A percentile compares a stretch with the other conserved stretches of the same genome.
Conservation (phyloP, 495 filamentous ascomycete species). For the Neurospora sp. region DNA sequence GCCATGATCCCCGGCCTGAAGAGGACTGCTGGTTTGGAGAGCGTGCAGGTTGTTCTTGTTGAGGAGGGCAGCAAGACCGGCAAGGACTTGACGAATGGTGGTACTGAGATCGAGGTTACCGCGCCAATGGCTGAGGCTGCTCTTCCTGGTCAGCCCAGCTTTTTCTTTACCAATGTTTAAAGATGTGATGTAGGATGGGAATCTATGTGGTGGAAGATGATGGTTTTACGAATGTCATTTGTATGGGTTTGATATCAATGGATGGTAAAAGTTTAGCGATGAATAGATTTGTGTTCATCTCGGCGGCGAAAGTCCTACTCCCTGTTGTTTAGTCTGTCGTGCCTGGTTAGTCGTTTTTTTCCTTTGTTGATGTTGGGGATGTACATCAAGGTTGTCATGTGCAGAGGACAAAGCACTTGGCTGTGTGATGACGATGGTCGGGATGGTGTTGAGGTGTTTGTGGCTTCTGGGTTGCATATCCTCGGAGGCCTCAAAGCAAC, state of each 20-base stretch:
- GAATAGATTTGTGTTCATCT: neutral
- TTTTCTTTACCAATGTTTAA: conserved; percentile 64
- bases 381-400: neutral
- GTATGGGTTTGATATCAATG: neutral
- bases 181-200: neutral
- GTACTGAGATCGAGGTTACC: conserved; percentile 45
- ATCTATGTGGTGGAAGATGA: neutral
- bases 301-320: neutral
- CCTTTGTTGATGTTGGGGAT: neutral
- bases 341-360: neutral
- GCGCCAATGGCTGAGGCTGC: conserved; percentile 53
- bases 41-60: conserved; percentile 53
- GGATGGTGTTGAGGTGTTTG: neutral
- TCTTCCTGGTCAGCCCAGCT: conserved; percentile 69
- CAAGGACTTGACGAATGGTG: conserved; percentile 36
- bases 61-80: conserved; percentile 61
- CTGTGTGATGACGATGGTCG: neutral
- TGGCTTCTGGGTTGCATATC: neutral
- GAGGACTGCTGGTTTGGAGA: conserved; percentile 54
- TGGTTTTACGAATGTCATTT: neutral
- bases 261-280: neutral
- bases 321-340: neutral
- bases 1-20: conserved; percentile 36
- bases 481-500: neutral
- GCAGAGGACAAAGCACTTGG: neutral